A percentile compares a stretch with the other conserved stretches of the same genome.
These are phyloP conservation scores for Tetradesmus obliquus DNA, from an alignment of 139 green algal genomes.

Conservation along the genomic window DNA sequence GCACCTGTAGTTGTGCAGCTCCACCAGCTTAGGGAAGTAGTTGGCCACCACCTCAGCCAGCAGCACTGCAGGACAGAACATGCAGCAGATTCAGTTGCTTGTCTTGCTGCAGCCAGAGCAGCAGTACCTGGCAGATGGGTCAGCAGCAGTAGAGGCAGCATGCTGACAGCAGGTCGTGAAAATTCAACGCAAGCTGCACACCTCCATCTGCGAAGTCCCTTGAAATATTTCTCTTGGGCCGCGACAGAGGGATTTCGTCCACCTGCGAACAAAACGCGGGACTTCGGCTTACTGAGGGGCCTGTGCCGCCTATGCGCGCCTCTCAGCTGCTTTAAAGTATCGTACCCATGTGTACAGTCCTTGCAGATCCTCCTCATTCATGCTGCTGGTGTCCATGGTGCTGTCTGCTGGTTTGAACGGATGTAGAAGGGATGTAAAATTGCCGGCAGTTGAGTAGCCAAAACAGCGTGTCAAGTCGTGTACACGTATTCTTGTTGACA, in stretches of 20 bases:
- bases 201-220: conserved; percentile 95
- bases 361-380: conserved; percentile 85
- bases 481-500: neutral
- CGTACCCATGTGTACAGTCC: conserved; percentile 88
- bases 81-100: neutral
- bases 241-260: conserved; percentile 91
- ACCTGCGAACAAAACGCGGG: conserved; percentile 63
- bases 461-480: too few species aligned
- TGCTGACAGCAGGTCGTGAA: neutral
- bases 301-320: neutral
- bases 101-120: neutral
- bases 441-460: too few species aligned
- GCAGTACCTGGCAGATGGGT: neutral
- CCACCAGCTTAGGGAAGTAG: conserved; percentile 88
- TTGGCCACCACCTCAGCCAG: conserved; percentile 89
- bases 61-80: conserved; percentile 76
- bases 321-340: neutral
- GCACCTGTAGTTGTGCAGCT: conserved; percentile 98
- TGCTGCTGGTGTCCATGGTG: conserved; percentile 61
- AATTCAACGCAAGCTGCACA: conserved; percentile 41
- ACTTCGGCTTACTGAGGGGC: neutral
- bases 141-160: conserved; percentile 1
- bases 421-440: neutral
- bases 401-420: conserved; percentile 1
- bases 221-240: conserved; percentile 91